Conservation (phyloP, 331 rosid species). For the Rosa hybrid region DNA sequence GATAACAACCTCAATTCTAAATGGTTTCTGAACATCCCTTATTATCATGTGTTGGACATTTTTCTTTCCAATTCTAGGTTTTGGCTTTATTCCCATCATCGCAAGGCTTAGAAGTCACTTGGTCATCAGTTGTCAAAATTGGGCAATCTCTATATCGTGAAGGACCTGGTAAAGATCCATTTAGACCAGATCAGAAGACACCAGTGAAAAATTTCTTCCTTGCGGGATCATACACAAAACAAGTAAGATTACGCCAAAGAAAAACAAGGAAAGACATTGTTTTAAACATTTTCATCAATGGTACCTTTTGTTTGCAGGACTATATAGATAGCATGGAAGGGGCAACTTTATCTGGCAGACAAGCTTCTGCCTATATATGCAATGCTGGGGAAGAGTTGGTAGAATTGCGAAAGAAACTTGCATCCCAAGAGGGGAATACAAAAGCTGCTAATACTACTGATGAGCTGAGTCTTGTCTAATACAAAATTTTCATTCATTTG, state of each 20-base stretch:
- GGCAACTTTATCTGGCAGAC: slow-evolving; percentile 94
- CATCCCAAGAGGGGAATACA: slow-evolving; percentile 30
- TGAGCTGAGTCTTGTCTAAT: slow-evolving; percentile 74
- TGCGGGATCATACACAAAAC: slow-evolving; percentile 94
- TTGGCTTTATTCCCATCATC: slow-evolving; percentile 81
- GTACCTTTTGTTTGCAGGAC: slow-evolving; percentile 51
- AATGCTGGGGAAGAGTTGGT: slow-evolving; percentile 79
- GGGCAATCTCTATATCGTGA: slow-evolving; percentile 93
- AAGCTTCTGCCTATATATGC: slow-evolving; percentile 83
- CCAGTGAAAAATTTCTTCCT: slow-evolving; percentile 93
- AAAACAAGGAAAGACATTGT: neutral
- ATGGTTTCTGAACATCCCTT: neutral
- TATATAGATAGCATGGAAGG: slow-evolving; percentile 99
- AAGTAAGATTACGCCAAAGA: slow-evolving; percentile 36
- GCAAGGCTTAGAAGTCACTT: slow-evolving; percentile 92
- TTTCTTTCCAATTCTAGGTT: slow-evolving; percentile 45
- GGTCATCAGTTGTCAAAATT: slow-evolving; percentile 98
- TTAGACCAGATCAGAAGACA: slow-evolving; percentile 94
- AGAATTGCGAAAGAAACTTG: slow-evolving; percentile 65
- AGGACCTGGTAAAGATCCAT: slow-evolving; percentile 97
- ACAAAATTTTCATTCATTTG: neutral
- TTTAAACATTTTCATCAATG: neutral
- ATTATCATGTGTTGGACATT: neutral
- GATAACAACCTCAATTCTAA: neutral
- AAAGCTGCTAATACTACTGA: slow-evolving; percentile 51